Base-by-base conservation (phyloP, 2,329 filamentous ascomycete genomes). In the Sordariomycetes sp. region DNA sequence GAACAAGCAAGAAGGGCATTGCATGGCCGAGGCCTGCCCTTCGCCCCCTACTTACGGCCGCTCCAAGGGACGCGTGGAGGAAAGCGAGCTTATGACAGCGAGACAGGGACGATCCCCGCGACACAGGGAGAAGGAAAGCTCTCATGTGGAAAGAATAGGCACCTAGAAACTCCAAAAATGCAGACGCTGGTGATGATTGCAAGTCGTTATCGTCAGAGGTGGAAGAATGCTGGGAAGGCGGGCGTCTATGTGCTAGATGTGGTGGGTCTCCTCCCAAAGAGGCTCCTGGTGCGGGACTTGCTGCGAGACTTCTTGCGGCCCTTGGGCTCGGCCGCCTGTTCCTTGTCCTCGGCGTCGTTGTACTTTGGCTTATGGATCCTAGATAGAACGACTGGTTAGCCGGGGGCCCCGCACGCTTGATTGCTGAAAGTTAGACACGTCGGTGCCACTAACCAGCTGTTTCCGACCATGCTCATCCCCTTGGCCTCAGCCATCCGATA, bases 361-460 rank as follows among this genome's bases (percentile, higher is more conserved):
- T 97, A 97, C 69, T 97, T 97, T 59, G 90, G 76, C 72, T 97
- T 97, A 77, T 97, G 92, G 65, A 97, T 97, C 92, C 91, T 96
- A 59, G 11, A 54, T 14, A 12, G 46, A 43, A n/a, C 14, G 14
- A 12, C 18, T 14, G 22, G 46, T 50, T 50, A 50, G 46, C 46
- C 18, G 46, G 55, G 20, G 58, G 63, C 50, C 48, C 58, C 24
- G 22, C 18, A 16, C 24, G 12, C 11, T 22, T 20, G 11, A n/a
- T 24, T n/a, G 16, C 16, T 11, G 12, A 55, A 51, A 54, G 37
- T 59, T 32, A 16, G 2, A 14, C 3, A 22, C 20, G 46, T 50
- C 46, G 28, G n/a, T 6, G 3, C 24, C 5, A 54, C 89, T 69
- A 79, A 96, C 93, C 94, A 99, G 77, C 91, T 97, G 70, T 97